Percentiles rank a stretch among this genome's conserved stretches.
These are phyloP conservation scores for Artemisia tridentata DNA, from an alignment of 129 eudicot genomes.

Conservation along the genomic window DNA sequence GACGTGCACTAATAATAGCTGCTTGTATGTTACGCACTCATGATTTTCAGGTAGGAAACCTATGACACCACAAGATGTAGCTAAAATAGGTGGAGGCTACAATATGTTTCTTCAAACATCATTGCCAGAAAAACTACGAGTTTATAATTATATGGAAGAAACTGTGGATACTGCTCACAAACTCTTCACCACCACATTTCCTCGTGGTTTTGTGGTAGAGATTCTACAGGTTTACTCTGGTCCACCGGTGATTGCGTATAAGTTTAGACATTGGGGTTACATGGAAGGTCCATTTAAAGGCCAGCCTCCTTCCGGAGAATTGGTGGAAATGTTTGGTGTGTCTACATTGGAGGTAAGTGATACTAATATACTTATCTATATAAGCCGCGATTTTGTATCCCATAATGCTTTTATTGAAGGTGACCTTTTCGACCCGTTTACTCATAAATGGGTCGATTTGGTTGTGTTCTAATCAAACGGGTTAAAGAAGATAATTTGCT, in stretches of 20 bases:
- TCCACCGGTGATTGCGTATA: slow-evolving; percentile 62
- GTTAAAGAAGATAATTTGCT: too few species aligned
- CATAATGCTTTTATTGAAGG: too few species aligned
- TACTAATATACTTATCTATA: not conserved
- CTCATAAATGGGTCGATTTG: too few species aligned
- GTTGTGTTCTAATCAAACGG: too few species aligned
- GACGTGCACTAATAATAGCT: not conserved
- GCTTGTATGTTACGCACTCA: not conserved
- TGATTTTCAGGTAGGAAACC: slow-evolving; percentile 46
- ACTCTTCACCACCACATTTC: slow-evolving; percentile 59
- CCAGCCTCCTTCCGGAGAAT: slow-evolving; percentile 57
- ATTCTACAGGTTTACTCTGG: slow-evolving; percentile 75
- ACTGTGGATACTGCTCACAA: slow-evolving; percentile 45
- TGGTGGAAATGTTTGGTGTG: slow-evolving; percentile 56
- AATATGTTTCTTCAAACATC: slow-evolving; percentile 67
- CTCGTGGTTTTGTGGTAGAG: slow-evolving; percentile 81
- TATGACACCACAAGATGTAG: slow-evolving; percentile 39
- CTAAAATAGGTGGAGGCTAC: slow-evolving; percentile 65
- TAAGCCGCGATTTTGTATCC: too few species aligned
- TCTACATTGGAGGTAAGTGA: slow-evolving; percentile 49
- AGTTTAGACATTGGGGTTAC: slow-evolving; percentile 88
- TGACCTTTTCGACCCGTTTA: too few species aligned
- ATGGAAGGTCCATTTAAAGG: slow-evolving; percentile 83
- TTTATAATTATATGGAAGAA: slow-evolving; percentile 54
- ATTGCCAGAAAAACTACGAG: slow-evolving; percentile 44